These are phyloP conservation scores for Musa beccarii DNA, from an alignment of 176 grass and related monocot species.

Conservation along the genomic window DNA sequence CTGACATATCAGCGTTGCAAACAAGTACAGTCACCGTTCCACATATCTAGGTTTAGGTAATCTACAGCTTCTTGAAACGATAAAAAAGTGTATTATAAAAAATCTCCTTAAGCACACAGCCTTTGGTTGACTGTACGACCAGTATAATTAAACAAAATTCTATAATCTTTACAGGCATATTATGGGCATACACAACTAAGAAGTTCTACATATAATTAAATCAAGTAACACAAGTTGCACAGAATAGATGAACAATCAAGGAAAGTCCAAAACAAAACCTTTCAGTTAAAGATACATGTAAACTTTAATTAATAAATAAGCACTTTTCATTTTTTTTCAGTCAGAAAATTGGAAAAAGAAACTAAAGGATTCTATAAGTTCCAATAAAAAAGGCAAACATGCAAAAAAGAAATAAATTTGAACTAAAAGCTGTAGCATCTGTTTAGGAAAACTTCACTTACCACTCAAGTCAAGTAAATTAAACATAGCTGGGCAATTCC, in stretches of 20 bases:
- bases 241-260: no score
- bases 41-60: background rate
- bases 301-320: no score
- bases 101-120: no score
- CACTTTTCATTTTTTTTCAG: no score
- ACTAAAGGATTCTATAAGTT: no score
- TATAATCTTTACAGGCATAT: no score
- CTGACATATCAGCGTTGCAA: background rate
- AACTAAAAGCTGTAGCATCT: background rate
- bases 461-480: conserved; percentile 71
- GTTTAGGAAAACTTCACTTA: conserved; percentile 19
- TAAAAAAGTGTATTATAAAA: background rate
- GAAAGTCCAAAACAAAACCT: no score
- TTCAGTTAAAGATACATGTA: no score
- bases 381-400: background rate
- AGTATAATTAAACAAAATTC: background rate
- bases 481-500: conserved; percentile 47
- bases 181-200: no score
- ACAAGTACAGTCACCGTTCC: background rate
- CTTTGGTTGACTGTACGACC: background rate
- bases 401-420: background rate
- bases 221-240: no score
- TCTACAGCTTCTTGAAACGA: background rate
- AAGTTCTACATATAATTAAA: no score
- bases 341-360: no score